Percentiles rank a stretch among this genome's conserved stretches.
Conservation (phyloP, 441 rosid species). For the Bruguiera hainesii region DNA sequence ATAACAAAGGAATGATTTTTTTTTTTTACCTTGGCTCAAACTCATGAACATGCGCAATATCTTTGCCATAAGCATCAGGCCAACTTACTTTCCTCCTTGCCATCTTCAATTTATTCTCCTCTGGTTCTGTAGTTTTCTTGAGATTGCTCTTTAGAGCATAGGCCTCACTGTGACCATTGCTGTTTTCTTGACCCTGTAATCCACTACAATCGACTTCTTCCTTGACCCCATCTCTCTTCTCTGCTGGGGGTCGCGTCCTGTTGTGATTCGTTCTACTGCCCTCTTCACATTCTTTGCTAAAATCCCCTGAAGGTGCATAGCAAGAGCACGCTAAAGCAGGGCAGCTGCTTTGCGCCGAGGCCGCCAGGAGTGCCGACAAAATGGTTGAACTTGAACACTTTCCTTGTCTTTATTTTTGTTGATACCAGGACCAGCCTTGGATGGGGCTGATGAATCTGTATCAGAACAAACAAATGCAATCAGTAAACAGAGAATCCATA, state of each 20-base stretch:
- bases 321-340: slow-evolving; percentile 68
- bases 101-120: slow-evolving; percentile 21
- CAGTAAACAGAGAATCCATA: slow-evolving; percentile 15
- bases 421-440: slow-evolving; percentile 3
- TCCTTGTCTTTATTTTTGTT: background rate
- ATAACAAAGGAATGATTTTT: no score
- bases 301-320: slow-evolving; percentile 47
- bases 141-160: slow-evolving; percentile 48
- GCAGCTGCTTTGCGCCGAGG: slow-evolving; percentile 60
- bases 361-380: slow-evolving; percentile 58
- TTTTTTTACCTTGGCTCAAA: slow-evolving; percentile 63
- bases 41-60: slow-evolving; percentile 73
- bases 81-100: slow-evolving; percentile 65
- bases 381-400: background rate
- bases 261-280: slow-evolving; percentile 13
- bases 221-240: slow-evolving; percentile 34
- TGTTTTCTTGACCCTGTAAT: slow-evolving; percentile 18
- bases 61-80: slow-evolving; percentile 77
- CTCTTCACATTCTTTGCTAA: slow-evolving; percentile 20
- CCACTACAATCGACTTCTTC: slow-evolving; percentile 14
- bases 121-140: slow-evolving; percentile 35
- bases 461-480: slow-evolving; percentile 10
- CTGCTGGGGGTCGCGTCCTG: slow-evolving; percentile 30
- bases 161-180: slow-evolving; percentile 28
- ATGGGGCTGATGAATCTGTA: background rate